These are phyloP conservation scores for Pachysandra terminalis DNA, from an alignment of 164 flowering plant genomes.

Conservation along the genomic window DNA sequence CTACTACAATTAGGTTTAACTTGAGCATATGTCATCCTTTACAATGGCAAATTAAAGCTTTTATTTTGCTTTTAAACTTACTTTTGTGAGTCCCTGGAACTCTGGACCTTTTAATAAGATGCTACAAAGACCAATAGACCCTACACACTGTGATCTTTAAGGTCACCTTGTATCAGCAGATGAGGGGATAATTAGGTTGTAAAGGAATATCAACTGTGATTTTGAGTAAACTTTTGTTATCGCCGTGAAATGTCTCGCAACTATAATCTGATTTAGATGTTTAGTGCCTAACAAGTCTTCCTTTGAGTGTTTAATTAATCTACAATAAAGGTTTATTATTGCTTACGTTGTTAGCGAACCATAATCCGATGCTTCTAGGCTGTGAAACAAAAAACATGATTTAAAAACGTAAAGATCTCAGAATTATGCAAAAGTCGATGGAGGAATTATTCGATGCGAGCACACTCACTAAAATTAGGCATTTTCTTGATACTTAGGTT, in stretches of 20 bases:
- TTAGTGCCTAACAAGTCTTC: too few relatives aligned
- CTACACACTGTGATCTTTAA: too few relatives aligned
- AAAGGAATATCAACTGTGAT: not conserved
- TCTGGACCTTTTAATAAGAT: not conserved
- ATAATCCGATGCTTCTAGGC: constrained; percentile 6
- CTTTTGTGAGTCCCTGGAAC: not conserved
- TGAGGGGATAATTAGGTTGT: not conserved
- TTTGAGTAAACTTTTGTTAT: too few relatives aligned
- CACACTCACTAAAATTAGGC: not conserved
- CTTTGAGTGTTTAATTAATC: not conserved
- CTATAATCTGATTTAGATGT: too few relatives aligned
- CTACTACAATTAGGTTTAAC: constrained; percentile 10
- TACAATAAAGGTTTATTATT: not conserved
- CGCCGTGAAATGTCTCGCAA: not conserved
- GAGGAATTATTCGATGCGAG: constrained; percentile 3
- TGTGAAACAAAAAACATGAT: not conserved
- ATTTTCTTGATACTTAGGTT: not conserved
- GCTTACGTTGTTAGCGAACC: not conserved
- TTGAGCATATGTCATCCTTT: constrained; percentile 16
- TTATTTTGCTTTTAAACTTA: constrained; percentile 8
- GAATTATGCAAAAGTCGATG: not conserved
- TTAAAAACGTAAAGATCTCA: not conserved
- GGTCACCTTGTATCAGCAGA: not conserved
- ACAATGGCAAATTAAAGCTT: constrained; percentile 17
- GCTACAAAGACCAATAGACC: not conserved